Evolutionary conservation across 305 asterid genomes (phyloP), one percentile per base, ranked within the genome.

Genomic region (Fraxinus latifolia): DNA sequence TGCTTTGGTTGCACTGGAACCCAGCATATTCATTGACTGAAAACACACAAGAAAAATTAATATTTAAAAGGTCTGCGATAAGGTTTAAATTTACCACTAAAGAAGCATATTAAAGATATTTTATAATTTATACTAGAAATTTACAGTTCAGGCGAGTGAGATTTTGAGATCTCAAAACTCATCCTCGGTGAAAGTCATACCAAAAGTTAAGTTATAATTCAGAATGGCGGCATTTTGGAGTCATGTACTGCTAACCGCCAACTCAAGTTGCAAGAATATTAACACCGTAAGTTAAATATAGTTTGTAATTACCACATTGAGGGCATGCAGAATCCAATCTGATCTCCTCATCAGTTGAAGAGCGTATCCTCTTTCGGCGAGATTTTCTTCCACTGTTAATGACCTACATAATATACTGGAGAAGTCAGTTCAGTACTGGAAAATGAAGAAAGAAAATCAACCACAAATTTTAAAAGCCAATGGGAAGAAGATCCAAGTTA

Each of bases 1-100:
- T 95, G 88, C 88, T 90, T 86, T 80, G 88, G 80, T 83, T 89
- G 90, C 99, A 95, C 86, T 58, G 90, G 79, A 88, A 94, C 81
- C 97, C 97, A 82, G 90, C 84, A 81, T 89, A 89, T 60, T 82
- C 97, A 82, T 86, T 82, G 83, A 85, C 99, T 94, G 91, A 86
- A 81, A 77, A 82, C 73, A 77, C 71, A 78, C 29, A 79, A 74
- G 73, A 39, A 75, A 19, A n/a, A 77, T 34, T 60, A 77, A 78
- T 42, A 78, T 72, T 74, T 81, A 44, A 71, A 67, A 80, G 53
- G 78, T 73, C 77, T 32, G 70, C 77, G 77, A 79, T 17, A 25
- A 44, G 68, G 74, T 80, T 42, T 58, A 33, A 77, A 39, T 9
- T 72, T 78, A 55, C 47, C 42, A 50, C 7, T 60, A 71, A 62